phyloP scores from a whole-genome alignment of 2,329 filamentous ascomycete genomes.

The Aspergillus spinulosporus region DNA sequence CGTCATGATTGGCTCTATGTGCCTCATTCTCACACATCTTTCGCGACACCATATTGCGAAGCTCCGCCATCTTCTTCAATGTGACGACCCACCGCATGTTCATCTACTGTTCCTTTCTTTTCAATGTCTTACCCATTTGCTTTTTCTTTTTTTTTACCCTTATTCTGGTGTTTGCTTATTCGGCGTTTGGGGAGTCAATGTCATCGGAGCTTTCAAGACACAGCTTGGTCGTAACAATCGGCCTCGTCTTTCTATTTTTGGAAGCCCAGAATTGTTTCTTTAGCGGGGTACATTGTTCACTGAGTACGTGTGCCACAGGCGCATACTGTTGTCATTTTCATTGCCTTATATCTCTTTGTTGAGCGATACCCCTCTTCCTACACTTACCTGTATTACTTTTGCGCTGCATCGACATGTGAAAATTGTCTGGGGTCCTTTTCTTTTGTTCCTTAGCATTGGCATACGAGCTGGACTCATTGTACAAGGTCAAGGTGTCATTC shows the following conservation, averaged over 20 bases:
- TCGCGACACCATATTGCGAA: constrained; percentile 7
- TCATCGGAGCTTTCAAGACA: constrained; percentile 17
- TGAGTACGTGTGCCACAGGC: constrained; percentile 15
- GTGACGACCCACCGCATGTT: constrained; percentile 25
- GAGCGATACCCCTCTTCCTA: constrained; percentile 27
- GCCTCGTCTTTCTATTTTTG: constrained; percentile 8
- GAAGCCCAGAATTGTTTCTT: constrained; percentile 4
- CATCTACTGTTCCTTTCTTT: constrained; percentile 17
- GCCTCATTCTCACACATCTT: background rate
- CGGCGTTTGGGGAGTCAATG: constrained; percentile 16
- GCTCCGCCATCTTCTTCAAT: constrained; percentile 14
- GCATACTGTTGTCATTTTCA: constrained; percentile 18
- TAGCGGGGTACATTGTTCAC: constrained; percentile 9
- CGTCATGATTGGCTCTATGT: constrained; percentile 26
- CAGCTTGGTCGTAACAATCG: constrained; percentile 14
- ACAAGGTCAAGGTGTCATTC: constrained; percentile 17
- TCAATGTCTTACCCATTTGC: constrained; percentile 8
- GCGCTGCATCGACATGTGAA: constrained; percentile 14
- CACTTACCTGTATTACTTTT: constrained; percentile 21
- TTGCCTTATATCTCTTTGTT: constrained; percentile 25
- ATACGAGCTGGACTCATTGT: constrained; percentile 17
- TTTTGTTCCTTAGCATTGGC: constrained; percentile 16
- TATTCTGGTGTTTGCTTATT: background rate
- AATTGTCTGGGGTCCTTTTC: constrained; percentile 10
- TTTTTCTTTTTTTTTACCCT: constrained; percentile 7